phyloP scores from a whole-genome alignment of 768 basidiomycete species.

The Cantharellus cinnabarinus region DNA sequence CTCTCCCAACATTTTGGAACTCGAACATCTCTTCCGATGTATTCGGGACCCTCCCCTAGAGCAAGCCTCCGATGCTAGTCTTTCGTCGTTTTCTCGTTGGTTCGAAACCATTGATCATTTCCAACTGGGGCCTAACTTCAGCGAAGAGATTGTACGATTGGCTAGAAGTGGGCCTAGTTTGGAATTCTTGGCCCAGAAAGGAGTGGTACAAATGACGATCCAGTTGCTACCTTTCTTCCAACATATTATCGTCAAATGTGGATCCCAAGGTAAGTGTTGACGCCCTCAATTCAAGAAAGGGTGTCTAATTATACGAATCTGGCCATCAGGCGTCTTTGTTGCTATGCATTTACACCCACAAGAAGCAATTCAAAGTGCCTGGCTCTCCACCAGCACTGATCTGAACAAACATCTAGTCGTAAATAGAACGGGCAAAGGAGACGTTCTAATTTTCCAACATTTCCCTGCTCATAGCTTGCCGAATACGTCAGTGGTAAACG shows the following conservation, averaged over 20 bases:
- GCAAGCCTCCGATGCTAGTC: background rate
- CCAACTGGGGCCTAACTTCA: conserved; percentile 35
- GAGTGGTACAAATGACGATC: conserved; percentile 61
- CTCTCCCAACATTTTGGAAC: conserved; percentile 74
- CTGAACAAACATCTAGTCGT: conserved; percentile 29
- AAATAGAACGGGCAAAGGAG: conserved; percentile 22
- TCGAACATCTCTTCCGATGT: conserved; percentile 22
- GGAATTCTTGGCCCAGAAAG: conserved; percentile 43
- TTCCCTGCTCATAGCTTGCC: conserved; percentile 37
- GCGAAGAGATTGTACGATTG: conserved; percentile 35
- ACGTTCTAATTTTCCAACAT: conserved; percentile 46
- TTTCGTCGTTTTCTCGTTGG: conserved; percentile 19
- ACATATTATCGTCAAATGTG: conserved; percentile 71
- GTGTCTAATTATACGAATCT: background rate
- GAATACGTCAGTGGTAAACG: conserved; percentile 31
- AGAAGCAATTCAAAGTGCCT: conserved; percentile 24
- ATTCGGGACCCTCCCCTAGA: background rate
- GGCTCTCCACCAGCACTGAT: conserved; percentile 32
- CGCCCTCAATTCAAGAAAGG: conserved; percentile 5
- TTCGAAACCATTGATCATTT: conserved; percentile 48
- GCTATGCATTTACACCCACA: conserved; percentile 33
- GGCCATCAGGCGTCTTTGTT: conserved; percentile 31
- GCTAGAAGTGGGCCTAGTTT: conserved; percentile 23
- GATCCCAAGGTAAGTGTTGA: conserved; percentile 24
- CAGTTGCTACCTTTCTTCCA: conserved; percentile 70